Conservation (phyloP, 2,329 filamentous ascomycete genomes). For the Diaporthe vaccinii region DNA sequence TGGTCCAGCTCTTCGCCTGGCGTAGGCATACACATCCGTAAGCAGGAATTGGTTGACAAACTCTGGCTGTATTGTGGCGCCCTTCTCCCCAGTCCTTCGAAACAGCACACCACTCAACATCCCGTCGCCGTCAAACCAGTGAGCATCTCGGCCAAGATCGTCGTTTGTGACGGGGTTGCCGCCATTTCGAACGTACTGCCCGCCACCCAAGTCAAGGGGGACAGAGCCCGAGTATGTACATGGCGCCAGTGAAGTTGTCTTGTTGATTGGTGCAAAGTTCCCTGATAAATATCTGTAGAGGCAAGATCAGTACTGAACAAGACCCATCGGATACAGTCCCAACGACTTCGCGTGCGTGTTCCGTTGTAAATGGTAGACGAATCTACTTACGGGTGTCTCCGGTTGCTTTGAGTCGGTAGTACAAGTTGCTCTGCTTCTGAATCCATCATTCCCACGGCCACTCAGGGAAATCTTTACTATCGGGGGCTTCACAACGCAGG, state of each 20-base stretch:
- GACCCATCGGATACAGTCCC: background rate
- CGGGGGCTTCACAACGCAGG: background rate
- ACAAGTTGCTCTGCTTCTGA: background rate
- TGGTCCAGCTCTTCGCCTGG: conserved; percentile 54
- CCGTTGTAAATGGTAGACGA: background rate
- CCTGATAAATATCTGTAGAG: conserved; percentile 70
- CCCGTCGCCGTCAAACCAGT: conserved; percentile 83
- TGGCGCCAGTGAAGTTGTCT: conserved; percentile 66
- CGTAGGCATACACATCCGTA: conserved; percentile 74
- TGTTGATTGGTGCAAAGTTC: conserved; percentile 77
- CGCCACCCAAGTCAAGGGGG: conserved; percentile 74
- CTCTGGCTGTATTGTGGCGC: conserved; percentile 63
- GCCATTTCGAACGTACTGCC: conserved; percentile 80
- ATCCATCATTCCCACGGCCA: background rate
- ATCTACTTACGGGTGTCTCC: conserved; percentile 24
- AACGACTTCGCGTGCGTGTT: too few species aligned
- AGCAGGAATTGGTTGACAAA: conserved; percentile 79
- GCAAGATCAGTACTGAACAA: background rate
- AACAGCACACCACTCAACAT: conserved; percentile 80
- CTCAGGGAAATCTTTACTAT: background rate
- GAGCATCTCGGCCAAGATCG: conserved; percentile 72
- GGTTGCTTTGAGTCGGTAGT: background rate
- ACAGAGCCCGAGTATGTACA: conserved; percentile 71
- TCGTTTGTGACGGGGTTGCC: conserved; percentile 76
- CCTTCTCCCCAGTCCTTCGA: conserved; percentile 55